phyloP scores from a whole-genome alignment of 768 basidiomycete species.

The Leccinellum rugosiceps region DNA sequence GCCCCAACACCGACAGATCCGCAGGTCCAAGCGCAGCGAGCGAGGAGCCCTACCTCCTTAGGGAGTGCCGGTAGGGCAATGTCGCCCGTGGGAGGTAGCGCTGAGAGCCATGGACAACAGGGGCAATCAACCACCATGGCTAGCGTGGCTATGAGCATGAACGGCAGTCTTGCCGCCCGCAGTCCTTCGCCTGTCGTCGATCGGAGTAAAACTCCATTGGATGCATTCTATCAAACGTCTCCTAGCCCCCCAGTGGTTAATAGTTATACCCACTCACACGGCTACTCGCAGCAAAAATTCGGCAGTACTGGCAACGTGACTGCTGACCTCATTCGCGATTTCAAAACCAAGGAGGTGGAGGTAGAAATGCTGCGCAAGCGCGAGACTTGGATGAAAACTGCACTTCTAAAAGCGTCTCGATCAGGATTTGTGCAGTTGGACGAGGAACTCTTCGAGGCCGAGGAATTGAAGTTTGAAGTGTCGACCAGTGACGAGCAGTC shows the following conservation, averaged over 20 bases:
- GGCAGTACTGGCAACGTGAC: conserved; percentile 67
- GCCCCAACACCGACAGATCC: conserved; percentile 53
- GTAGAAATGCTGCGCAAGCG: conserved; percentile 72
- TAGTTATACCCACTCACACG: conserved; percentile 44
- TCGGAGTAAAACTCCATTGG: conserved; percentile 52
- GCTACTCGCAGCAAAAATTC: conserved; percentile 31
- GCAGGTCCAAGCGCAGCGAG: conserved; percentile 32
- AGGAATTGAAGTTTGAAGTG: conserved; percentile 32
- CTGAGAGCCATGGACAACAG: conserved; percentile 24
- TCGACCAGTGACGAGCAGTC: conserved; percentile 42
- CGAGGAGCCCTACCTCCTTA: conserved; percentile 56
- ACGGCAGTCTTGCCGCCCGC: conserved; percentile 44
- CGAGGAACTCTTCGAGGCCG: conserved; percentile 44
- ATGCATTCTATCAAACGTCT: conserved; percentile 53
- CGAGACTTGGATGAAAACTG: conserved; percentile 83
- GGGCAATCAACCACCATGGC: conserved; percentile 46
- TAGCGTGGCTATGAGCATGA: conserved; percentile 51
- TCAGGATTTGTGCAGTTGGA: conserved; percentile 73
- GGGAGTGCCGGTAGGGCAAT: conserved; percentile 47
- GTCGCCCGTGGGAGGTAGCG: conserved; percentile 48
- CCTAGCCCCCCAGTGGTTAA: conserved; percentile 46
- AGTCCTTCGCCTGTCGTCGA: conserved; percentile 60
- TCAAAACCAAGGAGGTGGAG: conserved; percentile 81
- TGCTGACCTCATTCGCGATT: conserved; percentile 72
- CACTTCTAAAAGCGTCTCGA: conserved; percentile 68